Percentiles rank a stretch among this genome's conserved stretches.
phyloP scores from a whole-genome alignment of 352 stramenopile genomes.

The Phytophthora pisi region DNA sequence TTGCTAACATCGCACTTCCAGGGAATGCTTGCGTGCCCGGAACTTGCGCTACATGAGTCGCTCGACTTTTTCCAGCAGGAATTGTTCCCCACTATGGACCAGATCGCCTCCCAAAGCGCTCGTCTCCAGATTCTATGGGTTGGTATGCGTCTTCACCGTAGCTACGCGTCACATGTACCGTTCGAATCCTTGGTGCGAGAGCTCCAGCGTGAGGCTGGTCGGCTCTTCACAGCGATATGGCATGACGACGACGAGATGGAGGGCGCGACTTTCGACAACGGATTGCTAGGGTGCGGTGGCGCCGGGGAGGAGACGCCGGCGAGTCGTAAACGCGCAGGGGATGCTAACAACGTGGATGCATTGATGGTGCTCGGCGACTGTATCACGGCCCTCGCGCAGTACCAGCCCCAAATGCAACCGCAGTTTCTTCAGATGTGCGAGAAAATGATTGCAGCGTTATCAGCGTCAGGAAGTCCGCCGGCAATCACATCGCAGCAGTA shows the following conservation, averaged over 20 bases:
- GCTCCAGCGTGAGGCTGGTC: constrained; percentile 43
- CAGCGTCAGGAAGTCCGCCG: constrained; percentile 16
- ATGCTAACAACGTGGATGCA: constrained; percentile 33
- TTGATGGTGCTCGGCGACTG: constrained; percentile 49
- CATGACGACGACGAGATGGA: constrained; percentile 34
- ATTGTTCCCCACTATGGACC: constrained; percentile 46
- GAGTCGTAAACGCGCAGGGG: constrained; percentile 16
- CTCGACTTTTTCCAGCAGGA: constrained; percentile 70
- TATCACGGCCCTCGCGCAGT: constrained; percentile 33
- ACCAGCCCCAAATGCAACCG: constrained; percentile 31
- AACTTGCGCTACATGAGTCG: constrained; percentile 58
- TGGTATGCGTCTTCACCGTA: constrained; percentile 47
- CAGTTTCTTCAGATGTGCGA: constrained; percentile 40
- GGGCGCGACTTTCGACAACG: constrained; percentile 46
- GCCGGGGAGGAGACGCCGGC: constrained; percentile 23
- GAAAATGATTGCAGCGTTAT: constrained; percentile 33
- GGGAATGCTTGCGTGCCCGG: constrained; percentile 34
- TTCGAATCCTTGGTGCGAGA: constrained; percentile 50
- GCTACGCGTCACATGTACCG: constrained; percentile 39
- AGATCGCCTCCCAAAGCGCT: constrained; percentile 53
- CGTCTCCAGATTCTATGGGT: constrained; percentile 69
- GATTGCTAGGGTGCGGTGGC: constrained; percentile 38
- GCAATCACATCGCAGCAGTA: constrained; percentile 32
- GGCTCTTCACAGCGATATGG: constrained; percentile 26
- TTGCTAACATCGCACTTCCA: constrained; percentile 66